Evolutionary conservation across 2,329 filamentous ascomycete species (phyloP).

Genomic region (Diaporthe longicolla): DNA sequence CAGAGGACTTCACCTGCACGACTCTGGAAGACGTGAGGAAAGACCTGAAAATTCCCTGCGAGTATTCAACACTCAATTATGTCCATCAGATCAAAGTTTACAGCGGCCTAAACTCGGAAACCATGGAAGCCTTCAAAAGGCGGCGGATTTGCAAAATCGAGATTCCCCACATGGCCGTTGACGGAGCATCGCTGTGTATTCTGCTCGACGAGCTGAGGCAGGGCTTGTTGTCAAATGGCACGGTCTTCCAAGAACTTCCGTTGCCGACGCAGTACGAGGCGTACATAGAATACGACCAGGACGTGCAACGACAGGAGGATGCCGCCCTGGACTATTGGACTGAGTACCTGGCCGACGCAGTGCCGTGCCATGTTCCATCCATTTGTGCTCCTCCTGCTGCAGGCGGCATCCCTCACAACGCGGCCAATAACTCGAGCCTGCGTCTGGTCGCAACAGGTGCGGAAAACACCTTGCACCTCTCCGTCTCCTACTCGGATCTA

Average conservation of each 20-base stretch:
- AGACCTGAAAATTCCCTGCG: neutral
- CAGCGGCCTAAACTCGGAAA: neutral
- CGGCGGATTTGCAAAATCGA: neutral
- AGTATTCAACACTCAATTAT: too few relatives aligned
- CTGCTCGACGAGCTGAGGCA: neutral
- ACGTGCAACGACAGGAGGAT: neutral
- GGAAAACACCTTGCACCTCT: neutral
- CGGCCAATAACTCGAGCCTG: neutral
- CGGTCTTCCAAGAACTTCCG: neutral
- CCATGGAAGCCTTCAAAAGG: neutral
- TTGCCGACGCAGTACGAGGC: neutral
- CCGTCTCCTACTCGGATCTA: neutral
- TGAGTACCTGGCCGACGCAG: neutral
- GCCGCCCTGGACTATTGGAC: neutral
- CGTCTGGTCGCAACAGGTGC: neutral
- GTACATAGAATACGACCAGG: neutral
- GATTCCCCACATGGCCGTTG: neutral
- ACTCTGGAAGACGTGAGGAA: neutral
- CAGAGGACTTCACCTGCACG: neutral
- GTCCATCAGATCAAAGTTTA: neutral
- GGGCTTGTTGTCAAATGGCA: neutral
- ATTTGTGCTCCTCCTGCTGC: neutral
- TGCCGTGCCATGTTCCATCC: neutral
- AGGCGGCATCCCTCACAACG: neutral
- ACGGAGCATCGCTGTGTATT: slow-evolving; percentile 1